phyloP scores from a whole-genome alignment of 805 yeast species.

The Suhomyces xylopsoci region DNA sequence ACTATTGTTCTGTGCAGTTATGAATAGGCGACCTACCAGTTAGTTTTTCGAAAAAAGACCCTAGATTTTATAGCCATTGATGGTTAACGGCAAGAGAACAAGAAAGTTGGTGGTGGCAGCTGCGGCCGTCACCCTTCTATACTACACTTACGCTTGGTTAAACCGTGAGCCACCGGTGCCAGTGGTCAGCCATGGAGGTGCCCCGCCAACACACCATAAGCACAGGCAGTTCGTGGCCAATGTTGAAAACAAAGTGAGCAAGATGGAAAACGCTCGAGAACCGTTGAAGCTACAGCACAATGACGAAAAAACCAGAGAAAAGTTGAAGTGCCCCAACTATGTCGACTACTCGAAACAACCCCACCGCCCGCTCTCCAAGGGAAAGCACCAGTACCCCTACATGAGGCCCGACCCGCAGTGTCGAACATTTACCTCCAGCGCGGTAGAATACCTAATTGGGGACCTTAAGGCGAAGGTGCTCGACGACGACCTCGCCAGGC shows the following conservation, averaged over 20 bases:
- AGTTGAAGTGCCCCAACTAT: conserved; percentile 56
- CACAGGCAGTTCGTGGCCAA: neutral
- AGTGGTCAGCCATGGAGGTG: neutral
- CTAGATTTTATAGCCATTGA: neutral
- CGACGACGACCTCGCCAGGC: conserved; percentile 66
- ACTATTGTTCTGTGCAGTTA: neutral
- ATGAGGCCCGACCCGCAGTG: conserved; percentile 75
- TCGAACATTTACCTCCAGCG: conserved; percentile 64
- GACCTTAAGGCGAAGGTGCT: conserved; percentile 49
- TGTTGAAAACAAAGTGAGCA: neutral
- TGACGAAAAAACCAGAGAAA: neutral
- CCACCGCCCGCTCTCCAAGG: conserved; percentile 59
- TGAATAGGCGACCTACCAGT: neutral
- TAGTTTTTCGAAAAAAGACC: neutral
- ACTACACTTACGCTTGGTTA: neutral
- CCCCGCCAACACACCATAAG: neutral
- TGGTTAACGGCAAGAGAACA: neutral
- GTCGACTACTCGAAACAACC: conserved; percentile 51
- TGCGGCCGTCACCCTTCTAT: neutral
- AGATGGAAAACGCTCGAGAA: neutral
- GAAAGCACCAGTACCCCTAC: conserved; percentile 56
- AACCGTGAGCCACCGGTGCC: neutral
- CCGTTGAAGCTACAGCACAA: neutral
- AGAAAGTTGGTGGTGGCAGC: neutral
- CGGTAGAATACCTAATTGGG: conserved; percentile 58